These are phyloP conservation scores for Aristolochia fimbriata DNA, from an alignment of 164 flowering plant genomes.

Conservation along the genomic window DNA sequence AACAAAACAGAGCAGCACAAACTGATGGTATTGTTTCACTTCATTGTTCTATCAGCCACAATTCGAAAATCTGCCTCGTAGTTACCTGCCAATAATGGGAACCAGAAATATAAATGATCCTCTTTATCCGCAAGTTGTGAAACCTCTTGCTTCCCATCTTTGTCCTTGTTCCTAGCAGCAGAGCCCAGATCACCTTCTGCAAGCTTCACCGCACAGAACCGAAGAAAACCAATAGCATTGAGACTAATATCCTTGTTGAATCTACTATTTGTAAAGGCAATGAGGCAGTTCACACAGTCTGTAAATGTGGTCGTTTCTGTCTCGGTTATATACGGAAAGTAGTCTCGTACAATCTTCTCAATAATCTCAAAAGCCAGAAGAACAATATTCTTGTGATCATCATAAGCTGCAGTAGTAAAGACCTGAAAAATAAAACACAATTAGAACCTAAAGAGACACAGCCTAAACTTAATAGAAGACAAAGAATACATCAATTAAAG, in stretches of 20 bases:
- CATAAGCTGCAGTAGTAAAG: constrained; percentile 96
- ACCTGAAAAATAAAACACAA: constrained; percentile 42
- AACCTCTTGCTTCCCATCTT: constrained; percentile 50
- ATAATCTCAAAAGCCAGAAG: constrained; percentile 92
- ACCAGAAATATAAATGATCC: constrained; percentile 91
- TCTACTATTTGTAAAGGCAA: constrained; percentile 92
- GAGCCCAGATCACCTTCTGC: constrained; percentile 93
- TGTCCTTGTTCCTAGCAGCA: constrained; percentile 48
- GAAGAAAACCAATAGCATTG: constrained; percentile 91
- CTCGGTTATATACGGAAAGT: constrained; percentile 95
- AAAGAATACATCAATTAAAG: too few species aligned
- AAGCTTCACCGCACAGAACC: constrained; percentile 89
- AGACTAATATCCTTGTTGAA: constrained; percentile 94
- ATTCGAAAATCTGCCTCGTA: too few species aligned
- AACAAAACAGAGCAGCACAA: too few species aligned
- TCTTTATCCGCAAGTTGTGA: constrained; percentile 50
- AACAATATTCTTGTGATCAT: constrained; percentile 93
- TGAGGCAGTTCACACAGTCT: constrained; percentile 91
- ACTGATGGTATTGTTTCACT: too few species aligned
- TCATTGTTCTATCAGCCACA: too few species aligned
- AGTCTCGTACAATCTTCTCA: constrained; percentile 94
- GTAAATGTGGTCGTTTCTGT: constrained; percentile 97
- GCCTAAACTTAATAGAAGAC: too few species aligned
- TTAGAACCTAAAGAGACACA: neutral
- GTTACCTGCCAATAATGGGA: constrained; percentile 91